phyloP scores from a whole-genome alignment of 2,329 filamentous ascomycete genomes.

The Exophiala aquamarina region DNA sequence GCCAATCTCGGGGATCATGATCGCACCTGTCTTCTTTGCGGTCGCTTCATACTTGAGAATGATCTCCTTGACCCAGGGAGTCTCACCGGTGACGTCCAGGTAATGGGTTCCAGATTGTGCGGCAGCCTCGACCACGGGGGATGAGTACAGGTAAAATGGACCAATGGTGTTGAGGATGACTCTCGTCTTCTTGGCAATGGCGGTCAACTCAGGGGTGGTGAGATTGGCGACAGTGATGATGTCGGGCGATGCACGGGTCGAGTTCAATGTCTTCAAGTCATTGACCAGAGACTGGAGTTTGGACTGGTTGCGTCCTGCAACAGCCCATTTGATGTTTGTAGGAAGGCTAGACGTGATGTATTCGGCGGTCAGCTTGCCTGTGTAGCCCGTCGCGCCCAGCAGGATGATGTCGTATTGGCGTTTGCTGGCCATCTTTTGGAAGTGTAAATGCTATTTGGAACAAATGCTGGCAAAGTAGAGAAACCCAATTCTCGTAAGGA shows the following conservation, averaged over 20 bases:
- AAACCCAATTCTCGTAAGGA: no score
- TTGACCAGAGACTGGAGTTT: constrained; percentile 71
- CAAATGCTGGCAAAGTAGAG: no score
- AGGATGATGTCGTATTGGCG: constrained; percentile 65
- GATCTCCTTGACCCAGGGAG: constrained; percentile 64
- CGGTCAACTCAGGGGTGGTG: constrained; percentile 49
- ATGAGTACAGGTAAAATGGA: constrained; percentile 65
- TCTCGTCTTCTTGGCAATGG: constrained; percentile 55
- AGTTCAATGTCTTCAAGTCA: constrained; percentile 65
- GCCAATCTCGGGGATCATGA: constrained; percentile 62
- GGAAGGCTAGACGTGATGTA: constrained; percentile 71
- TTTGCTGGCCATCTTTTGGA: constrained; percentile 38
- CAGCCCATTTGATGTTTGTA: constrained; percentile 79
- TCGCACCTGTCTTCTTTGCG: constrained; percentile 60
- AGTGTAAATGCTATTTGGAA: neutral
- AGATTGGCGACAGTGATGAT: constrained; percentile 37
- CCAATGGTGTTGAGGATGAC: constrained; percentile 62
- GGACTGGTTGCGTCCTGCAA: constrained; percentile 75
- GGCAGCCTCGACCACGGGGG: constrained; percentile 64
- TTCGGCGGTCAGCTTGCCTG: constrained; percentile 73
- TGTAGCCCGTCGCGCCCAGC: constrained; percentile 76
- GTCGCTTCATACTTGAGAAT: constrained; percentile 60
- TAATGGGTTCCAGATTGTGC: constrained; percentile 67
- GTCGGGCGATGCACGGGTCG: constrained; percentile 71
- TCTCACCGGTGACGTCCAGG: constrained; percentile 65